Evolutionary conservation across 1,139 yeast species (phyloP), one percentile per base, ranked within the genome.

Genomic region (Debaryomyces nepalensis): DNA sequence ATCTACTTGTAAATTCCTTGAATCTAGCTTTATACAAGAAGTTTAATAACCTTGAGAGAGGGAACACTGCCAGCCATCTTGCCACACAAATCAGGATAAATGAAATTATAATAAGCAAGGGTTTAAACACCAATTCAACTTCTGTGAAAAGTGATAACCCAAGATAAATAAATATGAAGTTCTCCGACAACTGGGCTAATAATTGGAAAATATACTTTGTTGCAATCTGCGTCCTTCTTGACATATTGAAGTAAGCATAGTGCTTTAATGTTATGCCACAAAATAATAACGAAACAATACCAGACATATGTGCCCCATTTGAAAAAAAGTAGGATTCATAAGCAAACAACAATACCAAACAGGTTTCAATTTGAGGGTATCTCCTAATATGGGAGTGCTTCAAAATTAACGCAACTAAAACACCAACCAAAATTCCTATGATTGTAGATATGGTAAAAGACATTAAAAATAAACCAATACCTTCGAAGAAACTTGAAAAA

Each of bases 271-370:
- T 93, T 49, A 95, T 91, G 41, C 99, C 99, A 63, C 98, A 93
- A 68, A 95, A 95, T 50, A 95, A 70, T 50, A 95, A 73, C 1
- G 97, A 89, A 5, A 95, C 99, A 54, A 93, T 95, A 37, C 99
- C 99, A 5, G 97, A 90, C 99, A 93, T 93, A 62, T 95, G 99
- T 53, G 99, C 95, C 33, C 99, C 99, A 60, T 93, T 95, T 37
- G 98, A 91, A 65, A 95, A 93, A 72, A 95, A 95, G 62, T 95
- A 95, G 0, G 98, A 88, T 53, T 91, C 96, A 61, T 95, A 95
- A 6, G 99, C 97, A 62, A 91, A 85, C 50, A 95, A 69, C 39
- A 93, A 70, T 19, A 95, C 96, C 48, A 95, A 66, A 63, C 99
- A 93, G 15, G 97, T 88, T 70, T 95, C 99, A 55, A 93, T 89